These are phyloP conservation scores for Ogataea glucozyma DNA, from an alignment of 805 yeast species.

Conservation along the genomic window DNA sequence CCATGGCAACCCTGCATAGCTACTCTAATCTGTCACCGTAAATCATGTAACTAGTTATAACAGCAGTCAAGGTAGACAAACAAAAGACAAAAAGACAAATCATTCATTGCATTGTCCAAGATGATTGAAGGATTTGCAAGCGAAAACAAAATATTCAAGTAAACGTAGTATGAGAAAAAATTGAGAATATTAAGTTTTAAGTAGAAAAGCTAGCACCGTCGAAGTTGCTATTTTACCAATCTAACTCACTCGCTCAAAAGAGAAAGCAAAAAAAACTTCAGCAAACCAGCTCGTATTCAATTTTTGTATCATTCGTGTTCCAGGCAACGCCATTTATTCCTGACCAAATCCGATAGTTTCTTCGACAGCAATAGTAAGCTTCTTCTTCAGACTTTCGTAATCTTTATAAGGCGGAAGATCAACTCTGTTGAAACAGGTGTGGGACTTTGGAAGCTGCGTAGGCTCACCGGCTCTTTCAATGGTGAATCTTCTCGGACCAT, in stretches of 20 bases:
- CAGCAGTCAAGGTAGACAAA: not conserved
- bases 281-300: not conserved
- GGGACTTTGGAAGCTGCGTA: slow-evolving; percentile 92
- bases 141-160: not conserved
- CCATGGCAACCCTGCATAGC: too few species aligned
- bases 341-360: slow-evolving; percentile 99
- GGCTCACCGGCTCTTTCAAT: slow-evolving; percentile 97
- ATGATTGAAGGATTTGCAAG: slow-evolving; percentile 1
- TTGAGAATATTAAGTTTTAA: not conserved
- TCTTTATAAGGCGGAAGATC: slow-evolving; percentile 93
- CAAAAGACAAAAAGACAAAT: not conserved
- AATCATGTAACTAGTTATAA: too few species aligned
- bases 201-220: slow-evolving; percentile 1
- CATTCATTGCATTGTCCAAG: slow-evolving; percentile 8
- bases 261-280: not conserved
- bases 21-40: not conserved
- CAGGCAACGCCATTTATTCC: slow-evolving; percentile 50
- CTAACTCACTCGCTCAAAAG: not conserved
- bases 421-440: slow-evolving; percentile 98
- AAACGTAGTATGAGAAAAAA: not conserved
- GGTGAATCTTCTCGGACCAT: slow-evolving; percentile 98
- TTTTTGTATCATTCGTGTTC: not conserved
- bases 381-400: slow-evolving; percentile 81
- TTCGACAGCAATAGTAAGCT: slow-evolving; percentile 93
- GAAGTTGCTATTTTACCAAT: not conserved